Evolutionary conservation across 139 green algal species (phyloP), one percentile per base, ranked within the genome.

Genomic region (Asterochloris sp.): DNA sequence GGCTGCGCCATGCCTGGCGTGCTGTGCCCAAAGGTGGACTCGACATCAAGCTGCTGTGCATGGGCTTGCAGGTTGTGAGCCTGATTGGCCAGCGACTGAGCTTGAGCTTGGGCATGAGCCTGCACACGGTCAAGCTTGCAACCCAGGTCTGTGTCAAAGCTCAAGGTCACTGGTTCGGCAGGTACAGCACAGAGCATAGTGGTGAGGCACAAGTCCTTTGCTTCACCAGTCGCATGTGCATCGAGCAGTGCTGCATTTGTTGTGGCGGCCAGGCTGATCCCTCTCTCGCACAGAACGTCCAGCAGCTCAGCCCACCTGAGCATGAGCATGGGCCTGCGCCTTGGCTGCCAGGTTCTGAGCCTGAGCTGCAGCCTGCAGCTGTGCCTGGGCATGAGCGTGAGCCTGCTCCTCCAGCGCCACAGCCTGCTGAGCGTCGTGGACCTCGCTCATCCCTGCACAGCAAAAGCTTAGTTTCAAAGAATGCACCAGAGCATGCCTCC

Each of bases 301-400:
- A 24, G 66, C 9, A 71, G 66, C 19, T 71, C 87, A 69, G 12
- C 77, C 78, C 17, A 88, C 90, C 82, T 94, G 88, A 19, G 88
- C 91, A 73, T 94, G 90, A 69, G 87, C 78, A 73, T 94, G 90
- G 54, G 90, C 89, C 74, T 92, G 85, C 16, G 84, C 86, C 73
- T 87, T 85, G 10, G 84, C 86, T 29, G 84, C 84, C 11, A 87
- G 82, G 24, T 78, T 82, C 79, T 91, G 88, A 17, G 84, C 88
- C 12, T 87, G 84, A 11, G 85, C 86, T 10, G 67, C 67, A 10
- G 80, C 69, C 82, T 89, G 79, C 27, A 79, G 62, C 73, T 88
- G 88, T n/a, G 86, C 86, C 80, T 88, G 79, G 0, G 80, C 84
- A 61, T 91, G 82, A 8, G 81, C 83, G 10, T 90, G 84, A 23